A percentile compares a stretch with the other conserved stretches of the same genome.
phyloP scores from a whole-genome alignment of 2,329 filamentous ascomycete species.

The Rhytidhysteron rufulum region DNA sequence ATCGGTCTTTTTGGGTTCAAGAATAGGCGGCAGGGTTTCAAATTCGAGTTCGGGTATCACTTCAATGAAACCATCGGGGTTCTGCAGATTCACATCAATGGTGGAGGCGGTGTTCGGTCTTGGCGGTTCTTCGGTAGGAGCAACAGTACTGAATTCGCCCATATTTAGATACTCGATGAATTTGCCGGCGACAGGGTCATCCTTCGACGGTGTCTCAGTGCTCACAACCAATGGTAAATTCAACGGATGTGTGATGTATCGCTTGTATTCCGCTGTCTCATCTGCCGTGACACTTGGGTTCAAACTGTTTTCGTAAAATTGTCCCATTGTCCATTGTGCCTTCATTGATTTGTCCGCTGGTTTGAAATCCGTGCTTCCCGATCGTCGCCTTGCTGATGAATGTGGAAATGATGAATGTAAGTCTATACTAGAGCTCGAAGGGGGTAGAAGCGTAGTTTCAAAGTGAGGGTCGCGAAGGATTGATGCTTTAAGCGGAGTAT shows the following conservation, averaged over 20 bases:
- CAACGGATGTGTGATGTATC: slow-evolving; percentile 85
- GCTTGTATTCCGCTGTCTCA: slow-evolving; percentile 81
- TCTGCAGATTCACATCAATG: not conserved
- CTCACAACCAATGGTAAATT: slow-evolving; percentile 80
- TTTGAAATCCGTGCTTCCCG: slow-evolving; percentile 26
- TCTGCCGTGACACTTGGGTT: slow-evolving; percentile 74
- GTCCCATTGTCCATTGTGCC: slow-evolving; percentile 83
- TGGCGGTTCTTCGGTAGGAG: not conserved
- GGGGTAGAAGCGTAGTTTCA: slow-evolving; percentile 24
- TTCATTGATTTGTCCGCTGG: slow-evolving; percentile 74
- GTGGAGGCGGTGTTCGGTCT: not conserved
- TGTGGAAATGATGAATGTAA: slow-evolving; percentile 14
- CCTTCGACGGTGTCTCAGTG: slow-evolving; percentile 55
- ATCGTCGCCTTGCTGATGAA: too few relatives aligned
- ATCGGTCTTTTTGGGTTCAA: too few relatives aligned
- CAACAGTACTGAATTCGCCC: slow-evolving; percentile 3
- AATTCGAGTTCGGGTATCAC: too few relatives aligned
- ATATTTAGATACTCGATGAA: slow-evolving; percentile 77
- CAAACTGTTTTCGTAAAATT: slow-evolving; percentile 80
- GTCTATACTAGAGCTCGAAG: slow-evolving; percentile 25
- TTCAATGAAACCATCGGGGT: not conserved
- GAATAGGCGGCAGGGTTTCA: too few relatives aligned
- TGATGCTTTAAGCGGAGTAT: slow-evolving; percentile 36
- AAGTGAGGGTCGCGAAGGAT: slow-evolving; percentile 41
- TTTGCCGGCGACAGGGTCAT: slow-evolving; percentile 55